Conservation (phyloP, 108 stramenopile species). For the Fragilaria crotonensis region DNA sequence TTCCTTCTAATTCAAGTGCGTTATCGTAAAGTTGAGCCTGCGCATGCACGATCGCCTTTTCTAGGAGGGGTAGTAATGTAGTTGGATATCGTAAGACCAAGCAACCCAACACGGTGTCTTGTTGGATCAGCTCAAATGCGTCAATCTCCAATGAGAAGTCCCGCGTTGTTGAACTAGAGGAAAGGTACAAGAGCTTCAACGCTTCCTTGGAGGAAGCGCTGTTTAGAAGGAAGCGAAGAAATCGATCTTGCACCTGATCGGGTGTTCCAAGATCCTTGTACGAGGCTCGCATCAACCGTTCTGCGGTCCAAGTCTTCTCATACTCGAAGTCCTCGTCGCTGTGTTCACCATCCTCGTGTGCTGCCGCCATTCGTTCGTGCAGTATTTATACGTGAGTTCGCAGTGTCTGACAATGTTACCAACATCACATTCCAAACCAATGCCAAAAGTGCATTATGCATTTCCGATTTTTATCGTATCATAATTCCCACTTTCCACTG, state of each 20-base stretch:
- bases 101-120: constrained; percentile 68
- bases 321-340: background rate
- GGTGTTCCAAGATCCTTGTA: constrained; percentile 54
- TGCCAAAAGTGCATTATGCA: too few relatives aligned
- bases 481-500: too few relatives aligned
- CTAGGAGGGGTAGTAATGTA: constrained; percentile 60
- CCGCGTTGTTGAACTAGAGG: constrained; percentile 21
- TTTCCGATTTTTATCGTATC: too few relatives aligned
- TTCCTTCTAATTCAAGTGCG: background rate
- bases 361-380: too few relatives aligned
- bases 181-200: constrained; percentile 16
- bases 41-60: constrained; percentile 59
- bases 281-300: constrained; percentile 26
- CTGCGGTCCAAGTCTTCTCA: constrained; percentile 29
- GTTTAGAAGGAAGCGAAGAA: constrained; percentile 23
- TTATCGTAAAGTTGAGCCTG: constrained; percentile 9
- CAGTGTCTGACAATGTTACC: too few relatives aligned
- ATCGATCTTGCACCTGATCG: constrained; percentile 33
- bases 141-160: constrained; percentile 49
- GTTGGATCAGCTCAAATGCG: constrained; percentile 52
- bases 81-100: constrained; percentile 67
- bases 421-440: too few relatives aligned
- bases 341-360: too few relatives aligned
- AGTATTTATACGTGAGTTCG: too few relatives aligned
- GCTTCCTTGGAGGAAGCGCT: constrained; percentile 12